Base-by-base conservation (phyloP, 192 early-diverging fungal genomes). In the Mortierella alpina region DNA sequence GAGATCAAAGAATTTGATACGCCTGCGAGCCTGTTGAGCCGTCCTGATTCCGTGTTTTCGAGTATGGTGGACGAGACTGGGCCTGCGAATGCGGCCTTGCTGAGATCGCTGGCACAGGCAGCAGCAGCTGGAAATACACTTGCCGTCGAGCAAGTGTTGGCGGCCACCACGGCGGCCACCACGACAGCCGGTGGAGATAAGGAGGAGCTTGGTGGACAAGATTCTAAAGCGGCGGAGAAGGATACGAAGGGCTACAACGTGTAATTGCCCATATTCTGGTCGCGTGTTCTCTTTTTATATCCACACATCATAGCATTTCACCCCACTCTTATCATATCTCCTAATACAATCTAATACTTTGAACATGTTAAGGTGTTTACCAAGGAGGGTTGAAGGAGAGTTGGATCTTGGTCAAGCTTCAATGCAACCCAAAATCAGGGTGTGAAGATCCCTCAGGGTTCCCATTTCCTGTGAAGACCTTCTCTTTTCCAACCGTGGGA, bases 61-160 rank as follows among this genome's bases (percentile, higher is more conserved):
- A 64, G 72, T 41, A 87, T 93, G 88, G 85, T 93, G 10, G 86
- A 93, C 17, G 90, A 93, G 82, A 93, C 91, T 6, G 92, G 92
- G 9, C 66, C 85, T 14, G 63, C 65, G 12, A 93, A 92, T 66
- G 87, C 92, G 10, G 85, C 84, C 11, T 45, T 92, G 61, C 64
- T 93, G 66, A 64, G 84, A 48, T 70, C 66, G 31, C 56, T 90
- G 67, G 91, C 88, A 4, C 72, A 46, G 46, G 78, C 68, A 14
- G 86, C 85, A 12, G 78, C 66, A 7, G 66, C 62, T 23, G 75
- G 76, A 5, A 71, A 68, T 20, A 13, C 53, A 0, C 59, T 72
- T 56, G 50, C 45, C 1, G 70, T 80, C 11, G 77, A 72, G 55
- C 59, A 72, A 12, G 77, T 80, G 42, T 17, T 72, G 63, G 68